A percentile compares a stretch with the other conserved stretches of the same genome.
phyloP scores from a whole-genome alignment of 805 yeast species.

The Zygosaccharomyces bailii region DNA sequence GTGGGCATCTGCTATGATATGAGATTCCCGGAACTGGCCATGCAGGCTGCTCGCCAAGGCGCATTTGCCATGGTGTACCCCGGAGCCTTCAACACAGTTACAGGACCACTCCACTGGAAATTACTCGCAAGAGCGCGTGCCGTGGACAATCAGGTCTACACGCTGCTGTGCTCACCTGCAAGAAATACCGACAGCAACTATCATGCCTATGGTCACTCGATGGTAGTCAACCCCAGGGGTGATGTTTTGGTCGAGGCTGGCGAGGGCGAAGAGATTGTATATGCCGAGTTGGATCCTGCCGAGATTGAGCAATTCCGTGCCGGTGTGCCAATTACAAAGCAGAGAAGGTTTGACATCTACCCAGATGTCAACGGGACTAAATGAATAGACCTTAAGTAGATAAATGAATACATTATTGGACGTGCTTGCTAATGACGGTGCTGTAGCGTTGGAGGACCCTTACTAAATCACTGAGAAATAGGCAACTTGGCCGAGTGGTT shows the following conservation, averaged over 20 bases:
- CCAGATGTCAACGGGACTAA: constrained; percentile 28
- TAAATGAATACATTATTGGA: too few relatives aligned
- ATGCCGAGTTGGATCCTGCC: constrained; percentile 68
- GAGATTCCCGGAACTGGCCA: constrained; percentile 75
- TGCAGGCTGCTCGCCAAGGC: constrained; percentile 61
- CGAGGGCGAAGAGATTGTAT: constrained; percentile 70
- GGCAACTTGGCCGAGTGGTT: constrained; percentile 59
- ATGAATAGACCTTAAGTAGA: constrained; percentile 2
- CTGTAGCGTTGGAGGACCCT: too few relatives aligned
- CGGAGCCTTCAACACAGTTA: constrained; percentile 79
- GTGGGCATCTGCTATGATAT: constrained; percentile 83
- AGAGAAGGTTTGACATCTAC: constrained; percentile 65
- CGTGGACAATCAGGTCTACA: constrained; percentile 69
- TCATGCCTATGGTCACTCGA: constrained; percentile 65
- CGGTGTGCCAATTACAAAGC: constrained; percentile 65
- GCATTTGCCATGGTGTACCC: constrained; percentile 79
- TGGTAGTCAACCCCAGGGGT: constrained; percentile 63
- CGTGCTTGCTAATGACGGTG: neutral
- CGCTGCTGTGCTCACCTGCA: constrained; percentile 84
- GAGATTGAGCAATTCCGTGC: constrained; percentile 53
- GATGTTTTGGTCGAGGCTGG: constrained; percentile 67
- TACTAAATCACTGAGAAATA: too few relatives aligned
- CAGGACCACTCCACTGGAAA: constrained; percentile 85
- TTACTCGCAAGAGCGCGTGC: constrained; percentile 70
- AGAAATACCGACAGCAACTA: constrained; percentile 60